Evolutionary conservation across 2,329 filamentous ascomycete genomes (phyloP), one percentile per base, ranked within the genome.

Genomic region (Furcasterigmium sp.): DNA sequence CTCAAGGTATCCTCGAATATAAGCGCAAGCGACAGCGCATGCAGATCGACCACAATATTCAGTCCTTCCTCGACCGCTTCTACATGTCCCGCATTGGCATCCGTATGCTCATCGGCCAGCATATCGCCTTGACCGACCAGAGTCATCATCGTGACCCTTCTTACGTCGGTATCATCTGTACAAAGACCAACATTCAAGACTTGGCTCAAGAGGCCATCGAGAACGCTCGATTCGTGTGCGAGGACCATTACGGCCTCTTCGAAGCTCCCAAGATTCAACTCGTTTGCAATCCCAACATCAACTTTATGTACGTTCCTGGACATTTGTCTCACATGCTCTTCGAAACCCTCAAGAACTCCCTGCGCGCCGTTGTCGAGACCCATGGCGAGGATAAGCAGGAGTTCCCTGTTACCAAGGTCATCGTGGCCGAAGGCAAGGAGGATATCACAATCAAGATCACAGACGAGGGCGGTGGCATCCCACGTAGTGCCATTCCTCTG

Each of bases 51-150:
- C 85, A 91, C 62, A 94, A 91, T 55, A 96, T 98, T 46, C 93
- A 98, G 65, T 85, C 89, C 43, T 98, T 98, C 73, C 81, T 98
- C 52, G 93, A 98, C 69, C 87, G 93, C 46, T 98, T 98, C 69
- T 98, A 98, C 75, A 98, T 98, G 93, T 96, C 91, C 36, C 88
- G 93, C 50, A 98, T 98, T 59, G 93, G 93, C 52, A 98, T 98
- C 55, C 87, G 93, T 56, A 98, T 98, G 93, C 82, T 98, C 40
- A 96, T 98, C 56, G 93, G 93, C 42, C 93, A 98, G 65, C 93
- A 98, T 72, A 95, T 98, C 58, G 93, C 93, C 46, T 75, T 98
- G 46, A 95, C 91, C 6, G 91, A 97, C 63, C 91, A 97, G 68
- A 87, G 84, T 56, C 85, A 93, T 55, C 83, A 90, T 53, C 83